Conservation (phyloP, 306 rosid genomes). For the Acacia confusa region DNA sequence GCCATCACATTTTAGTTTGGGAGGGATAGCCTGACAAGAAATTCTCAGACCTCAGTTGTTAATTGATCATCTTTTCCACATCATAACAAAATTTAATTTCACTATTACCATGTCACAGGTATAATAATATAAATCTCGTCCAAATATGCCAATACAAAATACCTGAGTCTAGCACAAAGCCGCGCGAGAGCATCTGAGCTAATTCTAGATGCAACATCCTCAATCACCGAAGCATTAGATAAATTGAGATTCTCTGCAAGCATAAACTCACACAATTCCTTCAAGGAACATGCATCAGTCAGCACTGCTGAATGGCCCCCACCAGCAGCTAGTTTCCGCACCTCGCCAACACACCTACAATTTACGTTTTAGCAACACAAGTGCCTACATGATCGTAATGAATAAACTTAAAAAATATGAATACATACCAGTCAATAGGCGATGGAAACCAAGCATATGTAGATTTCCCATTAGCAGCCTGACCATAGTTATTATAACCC, state of each 20-base stretch:
- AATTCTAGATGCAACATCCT: conserved; percentile 81
- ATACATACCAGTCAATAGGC: conserved; percentile 85
- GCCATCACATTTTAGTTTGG: neutral
- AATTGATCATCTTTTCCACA: neutral
- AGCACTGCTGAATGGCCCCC: conserved; percentile 97
- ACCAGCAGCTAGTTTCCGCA: conserved; percentile 93
- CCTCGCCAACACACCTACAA: conserved; percentile 90
- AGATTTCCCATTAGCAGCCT: conserved; percentile 88
- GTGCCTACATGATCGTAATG: neutral
- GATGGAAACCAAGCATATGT: conserved; percentile 97
- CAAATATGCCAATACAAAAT: conserved; percentile 12
- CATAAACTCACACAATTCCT: conserved; percentile 87
- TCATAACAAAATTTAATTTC: neutral
- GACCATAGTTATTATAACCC: conserved; percentile 97
- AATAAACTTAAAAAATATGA: conserved; percentile 25
- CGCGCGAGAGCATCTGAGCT: conserved; percentile 94
- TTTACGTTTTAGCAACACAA: conserved; percentile 28
- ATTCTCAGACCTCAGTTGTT: neutral
- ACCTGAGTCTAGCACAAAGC: conserved; percentile 89
- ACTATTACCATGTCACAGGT: neutral
- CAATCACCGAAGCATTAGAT: conserved; percentile 63
- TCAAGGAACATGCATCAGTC: conserved; percentile 90
- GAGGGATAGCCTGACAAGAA: neutral
- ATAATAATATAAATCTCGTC: neutral
- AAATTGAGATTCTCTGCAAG: conserved; percentile 74